Base-by-base conservation (phyloP, 2,329 filamentous ascomycete species). In the Rhynchosporium secalis region DNA sequence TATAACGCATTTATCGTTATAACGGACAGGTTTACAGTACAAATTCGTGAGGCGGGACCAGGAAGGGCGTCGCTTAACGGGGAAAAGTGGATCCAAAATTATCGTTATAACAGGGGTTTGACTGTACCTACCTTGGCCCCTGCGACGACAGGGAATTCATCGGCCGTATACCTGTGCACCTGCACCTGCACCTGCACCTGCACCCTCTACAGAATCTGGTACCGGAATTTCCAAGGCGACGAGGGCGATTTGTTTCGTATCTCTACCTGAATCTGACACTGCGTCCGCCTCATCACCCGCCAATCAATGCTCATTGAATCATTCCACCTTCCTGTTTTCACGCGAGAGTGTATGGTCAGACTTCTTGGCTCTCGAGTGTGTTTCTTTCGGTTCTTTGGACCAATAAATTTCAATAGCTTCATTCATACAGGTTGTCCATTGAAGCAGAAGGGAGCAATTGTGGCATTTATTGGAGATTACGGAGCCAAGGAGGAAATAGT, bases 321-420 rank as follows among this genome's bases (percentile, higher is more conserved):
- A 40, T 20, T 26, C 51, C 51, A 54, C 36, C 28, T 54, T 26
- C 51, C 36, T 54, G 51, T 41, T 41, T 20, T 33, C 51, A 36
- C 51, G 51, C 51, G 36, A 46, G 43, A 41, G 33, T 15, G 20
- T 10, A 46, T n/a, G 9, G 33, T 36, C 33, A 36, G 33, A 10
- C 33, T 2, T 43, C 41, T 12, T 48, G 20, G 10, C 26, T 20
- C 28, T 48, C 9, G 26, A 29, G 26, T 48, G 46, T 20, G 46
- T 20, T 54, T 52, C 8, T 26, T 41, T 20, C 33, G 51, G n/a
- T 15, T 9, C n/a, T 52, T 5, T n/a, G 49, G 10, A 28, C 15
- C 26, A 33, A 3, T 26, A 1, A 10, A 1, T 40, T 13, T 54
- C 51, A 36, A 54, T 40, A 40, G 51, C 38, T 41, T 41, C 20